Evolutionary conservation across 208 protist species (phyloP), one percentile per base, ranked within the genome.

Genomic region (Trypanosoma mega): DNA sequence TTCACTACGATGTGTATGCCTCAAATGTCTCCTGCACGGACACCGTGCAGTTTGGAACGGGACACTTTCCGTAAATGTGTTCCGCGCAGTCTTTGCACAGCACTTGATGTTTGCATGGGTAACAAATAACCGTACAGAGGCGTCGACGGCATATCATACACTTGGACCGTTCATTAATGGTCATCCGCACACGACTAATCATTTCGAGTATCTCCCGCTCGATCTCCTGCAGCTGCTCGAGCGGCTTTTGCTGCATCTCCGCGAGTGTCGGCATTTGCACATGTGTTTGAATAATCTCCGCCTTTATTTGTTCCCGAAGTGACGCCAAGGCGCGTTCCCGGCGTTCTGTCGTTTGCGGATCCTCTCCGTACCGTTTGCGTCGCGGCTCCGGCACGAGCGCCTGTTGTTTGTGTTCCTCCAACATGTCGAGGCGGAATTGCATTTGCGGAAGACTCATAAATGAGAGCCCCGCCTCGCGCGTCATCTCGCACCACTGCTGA

Each of bases 101-200:
- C 11, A 95, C 89, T 51, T 95, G 85, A 36, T 95, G 89, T 48
- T 93, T 93, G 71, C 89, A 95, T 24, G 90, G 90, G 58, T 93
- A 96, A 63, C 85, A 93, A n/a, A 96, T 89, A 41, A 82, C 85
- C 14, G 90, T 93, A 63, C 79, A 88, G 2, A 85, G 48, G 29
- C 75, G 65, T 46, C 80, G 80, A 45, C 68, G 69, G 53, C 90
- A 96, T 18, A 92, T 29, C 74, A 90, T 83, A 60, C 90, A 96
- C 66, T 93, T 93, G 23, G 77, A 85, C 0, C 80, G 63, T 43
- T 93, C 86, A 69, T 92, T 92, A 63, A 96, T 91, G 11, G 68
- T 57, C n/a, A 92, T 73, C 0, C 84, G 84, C 34, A 90, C 74
- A 14, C 55, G 68, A 23, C 78, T 85, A 62, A 89, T 85, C 46